Evolutionary conservation across 805 yeast species (phyloP).

Genomic region (Wickerhamomyces alni): DNA sequence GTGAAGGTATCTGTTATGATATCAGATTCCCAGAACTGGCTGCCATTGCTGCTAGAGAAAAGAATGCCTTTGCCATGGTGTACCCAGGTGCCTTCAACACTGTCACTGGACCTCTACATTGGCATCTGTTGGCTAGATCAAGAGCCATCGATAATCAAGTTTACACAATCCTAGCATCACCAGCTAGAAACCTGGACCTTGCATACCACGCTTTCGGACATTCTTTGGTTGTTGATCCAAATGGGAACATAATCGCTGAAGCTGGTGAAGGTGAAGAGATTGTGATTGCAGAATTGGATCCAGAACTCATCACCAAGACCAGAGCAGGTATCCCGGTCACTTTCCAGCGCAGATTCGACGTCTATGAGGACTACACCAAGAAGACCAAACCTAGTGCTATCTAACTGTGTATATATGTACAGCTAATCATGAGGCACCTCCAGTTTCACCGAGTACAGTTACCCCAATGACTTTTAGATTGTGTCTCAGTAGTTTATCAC

Average conservation of each 20-base stretch:
- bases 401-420: background rate
- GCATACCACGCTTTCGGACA: slow-evolving; percentile 66
- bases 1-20: slow-evolving; percentile 83
- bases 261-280: slow-evolving; percentile 80
- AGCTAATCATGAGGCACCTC: background rate
- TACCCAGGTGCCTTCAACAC: slow-evolving; percentile 88
- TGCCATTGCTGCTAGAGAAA: slow-evolving; percentile 56
- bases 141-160: slow-evolving; percentile 75
- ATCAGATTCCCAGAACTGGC: slow-evolving; percentile 81
- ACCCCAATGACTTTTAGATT: too few species aligned
- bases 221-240: slow-evolving; percentile 60
- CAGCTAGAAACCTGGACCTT: slow-evolving; percentile 66
- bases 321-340: slow-evolving; percentile 67
- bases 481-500: too few species aligned
- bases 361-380: slow-evolving; percentile 22
- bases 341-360: slow-evolving; percentile 70
- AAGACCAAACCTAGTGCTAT: slow-evolving; percentile 13
- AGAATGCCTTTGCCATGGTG: slow-evolving; percentile 67
- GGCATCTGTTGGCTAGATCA: slow-evolving; percentile 72
- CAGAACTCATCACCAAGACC: slow-evolving; percentile 46
- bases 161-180: slow-evolving; percentile 77
- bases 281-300: slow-evolving; percentile 67
- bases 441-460: too few species aligned
- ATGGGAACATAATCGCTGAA: slow-evolving; percentile 59
- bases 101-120: slow-evolving; percentile 80